Evolutionary conservation across 768 basidiomycete genomes (phyloP), one percentile per base, ranked within the genome.

Genomic region (Xanthoconium purpureum): DNA sequence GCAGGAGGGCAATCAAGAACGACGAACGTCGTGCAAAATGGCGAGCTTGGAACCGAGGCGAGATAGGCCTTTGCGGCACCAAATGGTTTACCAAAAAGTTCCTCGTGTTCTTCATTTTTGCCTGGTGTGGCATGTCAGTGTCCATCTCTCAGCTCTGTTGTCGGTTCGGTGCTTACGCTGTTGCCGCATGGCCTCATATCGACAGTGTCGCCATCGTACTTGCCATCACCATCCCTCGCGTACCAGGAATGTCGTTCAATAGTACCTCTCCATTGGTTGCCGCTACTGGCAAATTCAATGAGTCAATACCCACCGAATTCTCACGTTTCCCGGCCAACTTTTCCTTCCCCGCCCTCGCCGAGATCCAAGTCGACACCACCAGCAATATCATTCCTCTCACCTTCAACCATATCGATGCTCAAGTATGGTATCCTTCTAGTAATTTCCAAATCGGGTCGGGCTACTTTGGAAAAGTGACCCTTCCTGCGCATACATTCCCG

Each of bases 241-340:
- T 91, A 5, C 94, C 94, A 0, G 67, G 69, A 35, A 85, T 94
- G 63, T 71, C 78, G 4, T 84, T 94, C 67, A 84, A 85, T 63
- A 72, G 73, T 15, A 60, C 70, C 11, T 70, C 72, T 6, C 91
- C 92, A 2, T 79, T 94, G 47, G 64, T 68, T 13, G 69, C 74
- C n/a, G 87, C 87, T 11, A 80, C 84, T 0, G 83, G 83, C 24
- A 62, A 57, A 36, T 91, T 81, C 76, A 80, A 82, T 47, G 63
- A 74, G 18, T 78, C 81, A 7, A 74, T 90, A 44, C 79, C 83
- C 2, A 78, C 78, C 2, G 69, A 74, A 36, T 96, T 98, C 75
- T 85, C 81, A 36, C 84, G 90, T 55, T 71, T 77, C 2, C 94
- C 93, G 0, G 86, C 94, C 52, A 96, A 96, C 73, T 98, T 96